phyloP scores from a whole-genome alignment of 2,329 filamentous ascomycete species.

The Nemania abortiva region DNA sequence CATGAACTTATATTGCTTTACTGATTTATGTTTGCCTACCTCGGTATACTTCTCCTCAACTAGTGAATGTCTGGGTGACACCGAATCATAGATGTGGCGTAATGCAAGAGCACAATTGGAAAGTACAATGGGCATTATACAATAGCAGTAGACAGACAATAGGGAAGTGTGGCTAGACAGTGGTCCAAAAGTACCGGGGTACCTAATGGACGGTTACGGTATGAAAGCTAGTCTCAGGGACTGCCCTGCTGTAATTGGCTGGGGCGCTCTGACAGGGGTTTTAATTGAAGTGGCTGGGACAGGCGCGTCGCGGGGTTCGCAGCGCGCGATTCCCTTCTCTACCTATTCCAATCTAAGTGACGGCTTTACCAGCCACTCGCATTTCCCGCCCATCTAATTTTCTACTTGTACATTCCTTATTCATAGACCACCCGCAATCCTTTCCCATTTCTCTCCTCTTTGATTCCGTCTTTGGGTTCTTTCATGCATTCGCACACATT shows the following conservation, averaged over 20 bases:
- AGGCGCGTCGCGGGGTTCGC: slow-evolving; percentile 36
- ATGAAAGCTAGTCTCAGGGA: neutral
- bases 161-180: neutral
- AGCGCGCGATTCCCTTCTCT: slow-evolving; percentile 28
- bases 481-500: slow-evolving; percentile 38
- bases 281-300: slow-evolving; percentile 51
- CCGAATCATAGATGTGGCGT: neutral
- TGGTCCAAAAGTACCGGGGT: neutral
- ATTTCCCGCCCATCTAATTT: slow-evolving; percentile 38
- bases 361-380: slow-evolving; percentile 47
- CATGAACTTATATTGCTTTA: slow-evolving; percentile 22
- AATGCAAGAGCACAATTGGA: neutral
- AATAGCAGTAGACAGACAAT: neutral
- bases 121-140: neutral
- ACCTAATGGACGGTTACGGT: neutral
- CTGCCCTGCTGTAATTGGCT: slow-evolving; percentile 19
- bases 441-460: slow-evolving; percentile 23
- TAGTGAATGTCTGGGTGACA: neutral
- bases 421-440: slow-evolving; percentile 27
- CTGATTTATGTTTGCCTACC: neutral
- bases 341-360: slow-evolving; percentile 11
- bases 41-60: neutral
- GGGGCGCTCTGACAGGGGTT: slow-evolving; percentile 40
- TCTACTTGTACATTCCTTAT: slow-evolving; percentile 38
- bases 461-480: slow-evolving; percentile 37